Evolutionary conservation across 2,329 filamentous ascomycete species (phyloP), one percentile per base, ranked within the genome.

Genomic region (Epichloe uncinata): DNA sequence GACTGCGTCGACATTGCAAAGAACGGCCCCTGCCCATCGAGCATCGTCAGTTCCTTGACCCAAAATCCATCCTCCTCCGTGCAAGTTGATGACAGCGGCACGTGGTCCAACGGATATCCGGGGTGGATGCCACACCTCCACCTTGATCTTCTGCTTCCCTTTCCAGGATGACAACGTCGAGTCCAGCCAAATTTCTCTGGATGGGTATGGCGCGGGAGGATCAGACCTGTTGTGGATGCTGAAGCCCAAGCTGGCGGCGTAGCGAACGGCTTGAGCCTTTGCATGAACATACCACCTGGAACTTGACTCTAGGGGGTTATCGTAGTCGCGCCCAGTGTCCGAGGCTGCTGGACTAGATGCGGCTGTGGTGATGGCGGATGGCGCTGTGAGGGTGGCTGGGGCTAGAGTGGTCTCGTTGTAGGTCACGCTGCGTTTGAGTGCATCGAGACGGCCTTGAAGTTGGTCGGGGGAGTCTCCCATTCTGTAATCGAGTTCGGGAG

Each of bases 31-130:
- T 5, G 75, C 77, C 70, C 80, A 84, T 41, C 79, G 71, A 13
- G 78, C 74, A 58, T 84, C 81, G 59, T 84, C 78, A 4, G 77
- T 81, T 3, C 74, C 78, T 44, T 72, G 72, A 12, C 82, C 82
- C 34, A 84, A 64, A 6, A 80, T 77, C 65, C 82, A 84, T 5
- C 82, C 82, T 20, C 82, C 82, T 26, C 81, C 81, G 58, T 85
- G 82, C 57, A 81, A 82, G 60, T 83, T 82, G 56, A 85, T 70
- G 30, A 85, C 69, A 16, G 76, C 76, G 0, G 80, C 73, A 53
- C 70, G 72, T 30, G 63, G 60, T 15, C 62, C 63, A 50, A 61
- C 52, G 18, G 59, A 59, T 20, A 60, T 58, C 43, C 62, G 61
- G 38, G 65, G 64, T 37, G 69, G 65, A 20, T 63, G 63, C 68